Evolutionary conservation across 2,329 filamentous ascomycete genomes (phyloP), one percentile per base, ranked within the genome.

Genomic region (Akanthomyces dipterigenus): DNA sequence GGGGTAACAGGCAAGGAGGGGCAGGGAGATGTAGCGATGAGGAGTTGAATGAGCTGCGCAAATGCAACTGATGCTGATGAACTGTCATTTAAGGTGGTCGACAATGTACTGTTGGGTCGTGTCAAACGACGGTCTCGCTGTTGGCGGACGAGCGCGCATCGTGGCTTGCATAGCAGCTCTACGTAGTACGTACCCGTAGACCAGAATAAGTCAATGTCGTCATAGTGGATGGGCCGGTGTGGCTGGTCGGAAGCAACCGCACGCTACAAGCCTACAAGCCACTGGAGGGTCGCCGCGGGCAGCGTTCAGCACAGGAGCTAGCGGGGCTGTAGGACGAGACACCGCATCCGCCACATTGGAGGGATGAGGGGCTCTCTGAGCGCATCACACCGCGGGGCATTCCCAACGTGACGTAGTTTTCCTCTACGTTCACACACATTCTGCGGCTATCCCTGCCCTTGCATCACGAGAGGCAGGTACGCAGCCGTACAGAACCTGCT

Each of bases 221-320:
- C 57, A 60, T 60, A n/a, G 49, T 60, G 57, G 57, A 36, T 43
- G 26, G 34, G 1, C 1, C 3, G 9, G 48, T 51, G 57, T 54
- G 57, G 57, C 57, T 60, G 38, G 48, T 45, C 57, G 57, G 57
- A 60, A 60, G 31, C 26, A 60, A 46, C 57, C 57, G 57, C 20
- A 42, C 14, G 48, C 14, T 53, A 60, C 38, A 40, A 40, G 26
- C 34, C 20, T n/a, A 34, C 12, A 38, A 40, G 34, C 50, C 50
- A 54, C 50, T 40, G 34, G 31, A 26, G 18, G 50, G 34, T 54
- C 34, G 22, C 50, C 14, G 31, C 31, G 31, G 31, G 31, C 31
- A 34, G 31, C 31, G 31, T 34, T 34, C 31, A 34, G 31, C 31
- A 9, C 1, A 7, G 31, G 31, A 7, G 31, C 12, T 28, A 24